phyloP scores from a whole-genome alignment of 352 stramenopile species.

The Phytophthora parvispora region DNA sequence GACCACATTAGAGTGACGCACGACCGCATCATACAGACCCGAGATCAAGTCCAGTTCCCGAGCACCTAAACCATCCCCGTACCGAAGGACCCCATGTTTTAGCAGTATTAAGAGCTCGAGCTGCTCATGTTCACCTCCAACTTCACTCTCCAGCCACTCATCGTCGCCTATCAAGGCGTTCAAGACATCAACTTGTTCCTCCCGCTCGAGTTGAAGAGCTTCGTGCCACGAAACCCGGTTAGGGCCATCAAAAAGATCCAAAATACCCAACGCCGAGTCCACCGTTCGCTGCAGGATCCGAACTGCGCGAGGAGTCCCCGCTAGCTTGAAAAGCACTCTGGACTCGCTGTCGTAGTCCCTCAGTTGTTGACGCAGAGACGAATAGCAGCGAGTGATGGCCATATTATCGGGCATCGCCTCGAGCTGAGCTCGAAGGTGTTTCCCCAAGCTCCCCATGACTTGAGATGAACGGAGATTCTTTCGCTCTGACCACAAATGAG shows the following conservation, averaged over 20 bases:
- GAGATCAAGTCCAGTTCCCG: constrained; percentile 13
- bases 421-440: neutral
- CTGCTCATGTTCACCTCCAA: constrained; percentile 6
- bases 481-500: neutral
- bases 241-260: neutral
- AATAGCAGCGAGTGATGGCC: neutral
- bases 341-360: neutral
- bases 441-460: neutral
- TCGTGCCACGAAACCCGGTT: neutral
- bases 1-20: neutral
- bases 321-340: neutral
- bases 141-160: neutral
- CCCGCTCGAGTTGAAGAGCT: neutral
- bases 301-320: neutral
- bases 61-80: constrained; percentile 1
- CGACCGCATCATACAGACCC: constrained; percentile 7
- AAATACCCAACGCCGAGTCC: neutral
- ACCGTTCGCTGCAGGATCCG: neutral
- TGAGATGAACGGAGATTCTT: neutral
- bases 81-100: constrained; percentile 8
- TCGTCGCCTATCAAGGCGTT: neutral
- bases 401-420: neutral
- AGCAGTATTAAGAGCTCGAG: constrained; percentile 21
- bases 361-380: neutral
- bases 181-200: neutral